Percentiles rank a stretch among this genome's conserved stretches.
phyloP scores from a whole-genome alignment of 192 early-diverging fungal species.

The Coemansia sp. region DNA sequence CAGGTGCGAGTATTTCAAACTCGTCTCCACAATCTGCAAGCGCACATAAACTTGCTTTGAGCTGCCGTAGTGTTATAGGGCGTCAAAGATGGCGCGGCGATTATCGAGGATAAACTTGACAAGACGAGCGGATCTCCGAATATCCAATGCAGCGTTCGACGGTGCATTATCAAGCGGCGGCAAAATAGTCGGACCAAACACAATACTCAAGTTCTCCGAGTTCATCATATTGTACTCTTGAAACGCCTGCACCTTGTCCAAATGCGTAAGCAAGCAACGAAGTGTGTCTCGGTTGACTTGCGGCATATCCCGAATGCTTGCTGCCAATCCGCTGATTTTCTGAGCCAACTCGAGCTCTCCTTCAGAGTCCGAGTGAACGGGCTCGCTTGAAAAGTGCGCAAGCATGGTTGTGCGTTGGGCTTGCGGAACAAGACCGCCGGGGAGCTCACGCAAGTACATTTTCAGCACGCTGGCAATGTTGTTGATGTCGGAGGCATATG shows the following conservation, averaged over 20 bases:
- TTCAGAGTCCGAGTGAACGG: neutral
- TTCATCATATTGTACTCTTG: slow-evolving; percentile 87
- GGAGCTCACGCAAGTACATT: slow-evolving; percentile 93
- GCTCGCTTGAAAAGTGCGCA: slow-evolving; percentile 11
- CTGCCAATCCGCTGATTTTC: slow-evolving; percentile 32
- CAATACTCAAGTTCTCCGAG: slow-evolving; percentile 79
- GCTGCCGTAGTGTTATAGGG: neutral
- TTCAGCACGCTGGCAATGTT: slow-evolving; percentile 85
- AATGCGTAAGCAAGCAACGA: slow-evolving; percentile 74
- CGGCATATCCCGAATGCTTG: slow-evolving; percentile 62
- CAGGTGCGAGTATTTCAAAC: too few relatives aligned
- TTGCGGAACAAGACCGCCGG: slow-evolving; percentile 78
- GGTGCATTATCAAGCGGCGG: slow-evolving; percentile 30
- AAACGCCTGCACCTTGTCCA: slow-evolving; percentile 75
- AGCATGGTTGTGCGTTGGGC: slow-evolving; percentile 36
- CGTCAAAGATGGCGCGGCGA: slow-evolving; percentile 39
- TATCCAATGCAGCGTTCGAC: slow-evolving; percentile 36
- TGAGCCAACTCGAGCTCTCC: slow-evolving; percentile 30
- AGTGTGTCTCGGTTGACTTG: slow-evolving; percentile 85
- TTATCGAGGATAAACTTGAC: slow-evolving; percentile 51
- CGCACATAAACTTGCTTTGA: too few relatives aligned
- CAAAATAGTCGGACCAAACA: slow-evolving; percentile 84
- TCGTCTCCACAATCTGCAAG: too few relatives aligned
- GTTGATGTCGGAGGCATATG: slow-evolving; percentile 73
- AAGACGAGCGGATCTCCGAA: slow-evolving; percentile 33